Evolutionary conservation across 345 rosid genomes (phyloP), one percentile per base, ranked within the genome.

Genomic region (Hirschfeldia incana): DNA sequence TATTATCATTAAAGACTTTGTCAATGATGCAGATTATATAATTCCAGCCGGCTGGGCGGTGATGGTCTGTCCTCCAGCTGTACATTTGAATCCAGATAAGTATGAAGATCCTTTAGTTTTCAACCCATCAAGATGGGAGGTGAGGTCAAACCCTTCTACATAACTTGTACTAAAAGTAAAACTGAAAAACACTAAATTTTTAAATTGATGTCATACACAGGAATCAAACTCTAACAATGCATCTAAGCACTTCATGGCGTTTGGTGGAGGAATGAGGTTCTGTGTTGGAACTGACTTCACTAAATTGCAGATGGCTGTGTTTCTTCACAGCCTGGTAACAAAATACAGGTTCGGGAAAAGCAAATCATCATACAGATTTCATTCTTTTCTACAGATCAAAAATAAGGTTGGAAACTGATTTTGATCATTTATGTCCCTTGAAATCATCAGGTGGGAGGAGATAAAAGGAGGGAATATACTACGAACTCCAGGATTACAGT

Each of bases 11-110:
- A 9, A 44, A 70, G 77, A 81, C 34, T 76, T 42, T 11, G 34
- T 70, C 73, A 76, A 81, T 67, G 77, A 66, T 8, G 32, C 60
- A 51, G 99, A 89, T 77, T 87, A 86, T 84, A 93, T 93, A 65
- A 88, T 95, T 84, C 98, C 99, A 76, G 94, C 94, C 73, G 96
- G 93, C 66, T 95, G 99, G 99, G 96, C 92, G 34, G 88, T 95
- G 30, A 95, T 95, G 98, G 97, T 95, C 79, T 91, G 97, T 82
- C 98, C 98, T 65, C 97, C 99, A 49, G 99, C 98, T 61, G 94
- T 93, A 72, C 99, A 95, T 86, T 84, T 93, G 84, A 89, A 90
- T 85, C 91, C 91, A 44, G 86, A 73, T 60, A 90, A 76, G 73
- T 93, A 91, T 79, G 86, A 89, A 71, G 88, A 91, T 83, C 98